These are phyloP conservation scores for Lobulomyces angularis DNA, from an alignment of 192 early-diverging fungal genomes.

Conservation along the genomic window DNA sequence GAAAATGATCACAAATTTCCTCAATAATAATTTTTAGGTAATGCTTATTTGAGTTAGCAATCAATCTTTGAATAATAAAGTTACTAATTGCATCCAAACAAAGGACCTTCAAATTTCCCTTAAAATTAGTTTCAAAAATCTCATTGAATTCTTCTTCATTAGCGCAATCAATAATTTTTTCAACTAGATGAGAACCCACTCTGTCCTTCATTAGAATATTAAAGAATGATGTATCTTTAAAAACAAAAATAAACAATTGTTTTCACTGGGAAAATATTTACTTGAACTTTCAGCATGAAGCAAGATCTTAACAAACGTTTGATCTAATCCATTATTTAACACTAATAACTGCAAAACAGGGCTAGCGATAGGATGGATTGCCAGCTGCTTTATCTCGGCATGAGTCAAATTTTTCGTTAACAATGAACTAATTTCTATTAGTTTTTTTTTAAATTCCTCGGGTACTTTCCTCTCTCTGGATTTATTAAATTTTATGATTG, in stretches of 20 bases:
- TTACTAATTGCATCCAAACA: too few relatives aligned
- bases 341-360: conserved; percentile 65
- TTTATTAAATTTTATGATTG: too few relatives aligned
- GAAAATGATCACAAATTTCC: too few relatives aligned
- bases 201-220: conserved; percentile 46
- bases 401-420: conserved; percentile 33
- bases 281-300: conserved; percentile 1
- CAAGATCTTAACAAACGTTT: conserved; percentile 9
- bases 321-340: too few relatives aligned
- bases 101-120: too few relatives aligned
- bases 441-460: conserved; percentile 40
- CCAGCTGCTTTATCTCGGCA: conserved; percentile 40
- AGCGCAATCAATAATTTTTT: conserved; percentile 53
- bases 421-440: conserved; percentile 43
- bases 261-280: conserved; percentile 6
- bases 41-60: too few relatives aligned
- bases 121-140: too few relatives aligned
- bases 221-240: background rate
- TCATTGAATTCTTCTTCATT: too few relatives aligned
- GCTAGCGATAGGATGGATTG: conserved; percentile 58
- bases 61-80: too few relatives aligned
- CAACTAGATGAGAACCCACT: conserved; percentile 69
- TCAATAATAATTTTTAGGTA: too few relatives aligned
- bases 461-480: conserved; percentile 43
- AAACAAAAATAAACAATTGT: conserved; percentile 1